Base-by-base conservation (phyloP, 2,329 filamentous ascomycete genomes). In the Daldinia sp. region DNA sequence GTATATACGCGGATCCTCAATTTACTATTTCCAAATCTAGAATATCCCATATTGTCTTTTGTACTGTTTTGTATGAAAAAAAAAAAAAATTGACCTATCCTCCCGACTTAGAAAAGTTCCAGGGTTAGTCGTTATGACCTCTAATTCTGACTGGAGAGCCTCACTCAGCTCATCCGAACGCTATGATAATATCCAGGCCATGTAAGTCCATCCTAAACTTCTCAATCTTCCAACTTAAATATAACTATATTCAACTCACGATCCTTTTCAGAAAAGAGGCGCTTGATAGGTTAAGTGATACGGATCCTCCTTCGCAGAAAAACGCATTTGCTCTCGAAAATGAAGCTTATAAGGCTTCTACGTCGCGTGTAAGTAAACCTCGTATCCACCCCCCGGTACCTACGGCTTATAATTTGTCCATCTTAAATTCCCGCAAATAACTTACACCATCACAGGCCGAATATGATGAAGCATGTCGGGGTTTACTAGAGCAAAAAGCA, bases 271-370 rank as follows among this genome's bases (percentile, higher is more conserved):
- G 78, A 74, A 76, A 75, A 58, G 54, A 72, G 65, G 41, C 77
- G 1, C 69, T 77, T 42, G 71, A 70, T 30, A 53, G 71, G 6
- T 60, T 62, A 46, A 69, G 66, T 18, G 35, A 73, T 15, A 67
- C 73, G 4, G 64, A 72, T 20, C 68, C 75, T 4, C 68, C 71
- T 3, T 71, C 74, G 9, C 76, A 78, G 42, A 76, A 76, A 72
- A 83, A 75, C 42, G 93, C 92, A 20, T 90, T 91, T 74, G 79
- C 85, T 53, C 81, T 89, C 44, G 94, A 97, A 79, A 87, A 86
- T 51, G 83, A 86, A 10, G 88, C 89, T 12, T 92, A 89, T 73
- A 84, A 87, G 48, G 80, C 81, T 46, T 88, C 89, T 10, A 74
- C 80, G 26, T 89, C 88, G 39, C 80, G 84, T 75, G 91, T 92